Percentiles rank a stretch among this genome's conserved stretches.
Conservation (phyloP, 1,284 basidiomycete species). For the Ceratobasidium sp. region DNA sequence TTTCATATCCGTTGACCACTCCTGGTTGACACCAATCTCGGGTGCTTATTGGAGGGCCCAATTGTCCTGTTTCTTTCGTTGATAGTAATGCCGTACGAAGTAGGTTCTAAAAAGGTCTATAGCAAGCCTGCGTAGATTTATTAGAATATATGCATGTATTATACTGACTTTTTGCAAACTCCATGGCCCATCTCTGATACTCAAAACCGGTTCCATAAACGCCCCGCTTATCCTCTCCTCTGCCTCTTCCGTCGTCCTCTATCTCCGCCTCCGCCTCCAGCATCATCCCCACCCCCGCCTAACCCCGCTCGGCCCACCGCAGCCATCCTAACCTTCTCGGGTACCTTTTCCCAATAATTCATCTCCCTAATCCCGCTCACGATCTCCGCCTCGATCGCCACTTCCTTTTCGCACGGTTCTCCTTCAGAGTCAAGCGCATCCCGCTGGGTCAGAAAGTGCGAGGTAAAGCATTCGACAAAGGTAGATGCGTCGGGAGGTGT, state of each 20-base stretch:
- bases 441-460: slow-evolving; percentile 60
- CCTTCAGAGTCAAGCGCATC: slow-evolving; percentile 67
- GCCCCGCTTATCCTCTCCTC: slow-evolving; percentile 26
- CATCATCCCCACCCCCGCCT: background rate
- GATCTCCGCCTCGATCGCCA: slow-evolving; percentile 66
- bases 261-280: slow-evolving; percentile 1
- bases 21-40: no score
- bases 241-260: slow-evolving; percentile 34
- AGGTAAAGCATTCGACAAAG: slow-evolving; percentile 65
- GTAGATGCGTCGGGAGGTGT: slow-evolving; percentile 64
- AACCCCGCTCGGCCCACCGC: slow-evolving; percentile 66
- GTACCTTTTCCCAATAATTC: slow-evolving; percentile 83
- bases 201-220: background rate
- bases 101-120: no score
- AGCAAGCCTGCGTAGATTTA: no score
- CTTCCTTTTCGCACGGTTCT: slow-evolving; percentile 27
- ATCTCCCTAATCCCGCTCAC: slow-evolving; percentile 74
- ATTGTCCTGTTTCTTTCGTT: no score
- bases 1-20: no score
- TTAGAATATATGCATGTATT: background rate
- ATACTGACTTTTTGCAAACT: no score
- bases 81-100: no score
- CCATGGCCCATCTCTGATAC: no score
- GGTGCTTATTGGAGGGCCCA: no score
- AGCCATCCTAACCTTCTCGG: slow-evolving; percentile 73